A percentile compares a stretch with the other conserved stretches of the same genome.
These are phyloP conservation scores for Trichoderma citrinoviride DNA, from an alignment of 2,329 filamentous ascomycete species.

Conservation along the genomic window DNA sequence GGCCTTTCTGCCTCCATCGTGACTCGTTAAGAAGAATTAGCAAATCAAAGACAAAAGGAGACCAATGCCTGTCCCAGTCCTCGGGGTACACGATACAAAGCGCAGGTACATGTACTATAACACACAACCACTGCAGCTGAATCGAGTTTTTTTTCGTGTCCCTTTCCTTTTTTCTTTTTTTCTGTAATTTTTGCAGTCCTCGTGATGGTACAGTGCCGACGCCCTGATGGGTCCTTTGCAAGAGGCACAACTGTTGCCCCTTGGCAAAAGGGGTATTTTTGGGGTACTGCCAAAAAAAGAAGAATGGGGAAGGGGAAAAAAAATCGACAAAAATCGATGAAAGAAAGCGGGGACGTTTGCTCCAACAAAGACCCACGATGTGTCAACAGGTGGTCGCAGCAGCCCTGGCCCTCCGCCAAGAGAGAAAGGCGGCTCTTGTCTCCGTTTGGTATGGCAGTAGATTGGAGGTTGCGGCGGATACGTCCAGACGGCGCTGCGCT, in stretches of 20 bases:
- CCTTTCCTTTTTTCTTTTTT: conserved; percentile 24
- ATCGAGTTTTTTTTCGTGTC: background rate
- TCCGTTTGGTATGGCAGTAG: background rate
- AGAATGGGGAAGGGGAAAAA: background rate
- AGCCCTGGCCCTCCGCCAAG: background rate
- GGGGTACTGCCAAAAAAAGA: background rate
- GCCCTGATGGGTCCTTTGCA: conserved; percentile 11
- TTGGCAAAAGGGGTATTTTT: background rate
- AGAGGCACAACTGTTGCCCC: conserved; percentile 11
- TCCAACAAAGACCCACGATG: background rate
- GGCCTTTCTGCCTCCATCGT: conserved; percentile 21
- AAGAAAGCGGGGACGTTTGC: background rate
- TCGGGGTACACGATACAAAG: background rate
- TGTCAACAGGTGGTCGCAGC: conserved; percentile 14
- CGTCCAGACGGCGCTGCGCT: conserved; percentile 9
- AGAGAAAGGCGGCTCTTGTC: background rate
- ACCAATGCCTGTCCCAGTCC: background rate
- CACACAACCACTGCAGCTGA: background rate
- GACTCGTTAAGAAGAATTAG: conserved; percentile 15
- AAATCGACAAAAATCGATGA: background rate
- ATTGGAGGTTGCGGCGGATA: background rate
- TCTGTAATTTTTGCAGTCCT: conserved; percentile 29
- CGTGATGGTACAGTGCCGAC: conserved; percentile 30
- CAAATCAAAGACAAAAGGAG: background rate
- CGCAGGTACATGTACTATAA: background rate